Percentiles rank a stretch among this genome's conserved stretches.
phyloP scores from a whole-genome alignment of 2,329 filamentous ascomycete genomes.

The Apiospora malaysiana region DNA sequence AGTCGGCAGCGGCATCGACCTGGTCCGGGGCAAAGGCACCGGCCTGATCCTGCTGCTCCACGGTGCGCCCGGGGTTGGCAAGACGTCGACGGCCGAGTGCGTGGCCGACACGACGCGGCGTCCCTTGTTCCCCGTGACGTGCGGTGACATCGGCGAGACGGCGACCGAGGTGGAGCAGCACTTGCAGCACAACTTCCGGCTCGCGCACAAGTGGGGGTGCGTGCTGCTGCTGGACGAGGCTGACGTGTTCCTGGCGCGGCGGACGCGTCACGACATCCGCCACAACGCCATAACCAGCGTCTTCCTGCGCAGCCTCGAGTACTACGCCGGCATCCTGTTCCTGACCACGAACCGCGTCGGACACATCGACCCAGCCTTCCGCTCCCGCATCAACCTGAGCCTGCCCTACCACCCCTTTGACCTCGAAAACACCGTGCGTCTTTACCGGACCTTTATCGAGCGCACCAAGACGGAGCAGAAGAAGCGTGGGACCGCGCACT shows the following conservation, averaged over 20 bases:
- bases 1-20: background rate
- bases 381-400: conserved; percentile 37
- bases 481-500: background rate
- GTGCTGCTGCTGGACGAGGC: conserved; percentile 15
- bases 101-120: background rate
- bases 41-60: conserved; percentile 9
- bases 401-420: conserved; percentile 36
- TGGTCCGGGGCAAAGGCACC: background rate
- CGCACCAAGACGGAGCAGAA: conserved; percentile 22
- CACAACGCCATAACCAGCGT: conserved; percentile 17
- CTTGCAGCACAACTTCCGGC: background rate
- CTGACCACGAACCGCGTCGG: conserved; percentile 44
- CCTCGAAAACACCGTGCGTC: conserved; percentile 13
- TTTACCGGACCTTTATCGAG: conserved; percentile 25
- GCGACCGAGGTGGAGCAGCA: background rate
- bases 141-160: conserved; percentile 21
- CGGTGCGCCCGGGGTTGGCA: conserved; percentile 4
- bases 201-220: conserved; percentile 20
- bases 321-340: conserved; percentile 45
- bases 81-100: conserved; percentile 6
- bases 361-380: conserved; percentile 34
- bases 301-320: conserved; percentile 28
- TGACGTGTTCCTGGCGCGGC: conserved; percentile 13
- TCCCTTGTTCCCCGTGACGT: background rate
- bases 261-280: background rate